Conservation (phyloP, 108 stramenopile species). For the Skeletonema marinoi region DNA sequence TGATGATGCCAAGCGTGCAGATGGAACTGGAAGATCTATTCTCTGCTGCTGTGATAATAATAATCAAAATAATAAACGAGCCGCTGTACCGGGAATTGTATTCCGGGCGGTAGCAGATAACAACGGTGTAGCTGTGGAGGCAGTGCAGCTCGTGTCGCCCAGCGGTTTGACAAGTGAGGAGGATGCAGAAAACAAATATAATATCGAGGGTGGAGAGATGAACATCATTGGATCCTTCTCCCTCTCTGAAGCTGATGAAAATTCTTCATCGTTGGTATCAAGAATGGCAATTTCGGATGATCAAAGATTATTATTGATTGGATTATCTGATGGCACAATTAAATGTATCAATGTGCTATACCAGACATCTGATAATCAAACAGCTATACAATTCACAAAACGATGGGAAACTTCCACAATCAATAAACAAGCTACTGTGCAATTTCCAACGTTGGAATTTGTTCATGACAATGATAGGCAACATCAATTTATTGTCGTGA, state of each 20-base stretch:
- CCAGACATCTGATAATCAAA: constrained; percentile 14
- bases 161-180: background rate
- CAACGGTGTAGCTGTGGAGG: constrained; percentile 13
- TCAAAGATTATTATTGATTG: constrained; percentile 29
- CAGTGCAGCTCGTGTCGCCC: constrained; percentile 8
- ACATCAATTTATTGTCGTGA: constrained; percentile 33
- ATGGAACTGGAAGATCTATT: background rate
- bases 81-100: background rate
- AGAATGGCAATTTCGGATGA: constrained; percentile 41
- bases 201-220: constrained; percentile 14
- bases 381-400: constrained; percentile 10
- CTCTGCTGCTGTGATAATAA: background rate
- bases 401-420: constrained; percentile 42
- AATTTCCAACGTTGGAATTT: constrained; percentile 39
- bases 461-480: background rate
- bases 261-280: background rate
- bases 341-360: constrained; percentile 54
- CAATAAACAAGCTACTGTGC: constrained; percentile 18
- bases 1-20: background rate
- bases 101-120: background rate
- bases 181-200: constrained; percentile 1
- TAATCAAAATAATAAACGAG: background rate
- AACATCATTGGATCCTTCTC: background rate
- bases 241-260: background rate
- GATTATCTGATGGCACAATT: constrained; percentile 56